A percentile compares a stretch with the other conserved stretches of the same genome.
phyloP scores from a whole-genome alignment of 805 yeast genomes.

The Jamesozyma rosinii region DNA sequence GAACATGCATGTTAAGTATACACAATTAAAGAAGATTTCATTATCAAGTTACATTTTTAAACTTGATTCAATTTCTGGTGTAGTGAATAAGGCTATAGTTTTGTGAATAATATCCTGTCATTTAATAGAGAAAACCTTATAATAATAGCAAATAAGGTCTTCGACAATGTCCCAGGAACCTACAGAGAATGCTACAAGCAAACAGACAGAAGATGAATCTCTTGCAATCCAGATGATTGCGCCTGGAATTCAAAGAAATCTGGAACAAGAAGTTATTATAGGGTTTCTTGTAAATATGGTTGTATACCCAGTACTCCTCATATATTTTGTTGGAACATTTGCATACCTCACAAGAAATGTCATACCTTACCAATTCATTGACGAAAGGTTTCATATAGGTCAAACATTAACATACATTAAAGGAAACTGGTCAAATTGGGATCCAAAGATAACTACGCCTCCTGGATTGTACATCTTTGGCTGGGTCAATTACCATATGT shows the following conservation, averaged over 20 bases:
- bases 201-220: constrained; percentile 1
- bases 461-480: constrained; percentile 73
- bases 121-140: too few relatives aligned
- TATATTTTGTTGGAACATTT: constrained; percentile 24
- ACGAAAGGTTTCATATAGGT: constrained; percentile 78
- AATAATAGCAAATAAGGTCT: background rate
- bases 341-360: constrained; percentile 22
- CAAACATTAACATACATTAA: constrained; percentile 64
- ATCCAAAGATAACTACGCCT: constrained; percentile 89
- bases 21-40: too few relatives aligned
- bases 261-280: constrained; percentile 23
- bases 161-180: background rate
- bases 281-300: constrained; percentile 30
- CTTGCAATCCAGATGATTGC: constrained; percentile 15
- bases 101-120: too few relatives aligned
- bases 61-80: too few relatives aligned
- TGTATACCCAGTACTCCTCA: constrained; percentile 24
- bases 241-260: constrained; percentile 24
- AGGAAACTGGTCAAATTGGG: constrained; percentile 63
- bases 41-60: too few relatives aligned
- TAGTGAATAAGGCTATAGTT: too few relatives aligned
- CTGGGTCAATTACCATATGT: constrained; percentile 27
- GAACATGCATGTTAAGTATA: too few relatives aligned
- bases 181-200: background rate
- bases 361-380: constrained; percentile 32